Conservation (phyloP, 768 basidiomycete genomes). For the Amanita inopinata region DNA sequence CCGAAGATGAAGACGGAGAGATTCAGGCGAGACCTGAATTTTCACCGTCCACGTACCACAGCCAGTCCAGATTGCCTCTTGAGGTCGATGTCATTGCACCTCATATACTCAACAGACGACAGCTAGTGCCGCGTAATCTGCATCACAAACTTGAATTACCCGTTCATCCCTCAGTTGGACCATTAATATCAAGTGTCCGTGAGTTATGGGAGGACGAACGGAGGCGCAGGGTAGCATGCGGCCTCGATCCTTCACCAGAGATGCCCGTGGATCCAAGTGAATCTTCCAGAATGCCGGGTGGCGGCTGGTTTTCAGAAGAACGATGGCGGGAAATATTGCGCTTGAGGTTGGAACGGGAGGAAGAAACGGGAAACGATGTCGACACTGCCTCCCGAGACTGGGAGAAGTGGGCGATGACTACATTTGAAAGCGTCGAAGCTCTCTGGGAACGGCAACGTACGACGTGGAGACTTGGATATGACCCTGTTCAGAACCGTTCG, state of each 20-base stretch:
- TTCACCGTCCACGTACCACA: slow-evolving; percentile 43
- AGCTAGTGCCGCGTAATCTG: slow-evolving; percentile 49
- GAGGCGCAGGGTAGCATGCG: slow-evolving; percentile 53
- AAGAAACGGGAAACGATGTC: slow-evolving; percentile 12
- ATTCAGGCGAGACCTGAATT: slow-evolving; percentile 13
- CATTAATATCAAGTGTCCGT: slow-evolving; percentile 78
- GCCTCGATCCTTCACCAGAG: slow-evolving; percentile 63
- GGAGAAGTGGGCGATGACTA: slow-evolving; percentile 75
- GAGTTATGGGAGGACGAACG: slow-evolving; percentile 97
- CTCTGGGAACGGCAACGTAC: slow-evolving; percentile 64
- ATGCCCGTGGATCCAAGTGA: slow-evolving; percentile 65
- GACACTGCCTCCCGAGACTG: slow-evolving; percentile 28
- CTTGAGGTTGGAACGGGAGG: slow-evolving; percentile 45
- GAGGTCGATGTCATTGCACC: slow-evolving; percentile 80
- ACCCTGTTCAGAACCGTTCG: neutral
- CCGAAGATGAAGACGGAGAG: slow-evolving; percentile 25
- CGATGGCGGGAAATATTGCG: slow-evolving; percentile 69
- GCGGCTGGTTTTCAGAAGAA: slow-evolving; percentile 63
- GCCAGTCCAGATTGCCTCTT: slow-evolving; percentile 58
- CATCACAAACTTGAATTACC: slow-evolving; percentile 66
- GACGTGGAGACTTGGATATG: slow-evolving; percentile 42
- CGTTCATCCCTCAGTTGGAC: slow-evolving; percentile 44
- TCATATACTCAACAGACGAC: slow-evolving; percentile 79
- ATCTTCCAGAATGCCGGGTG: slow-evolving; percentile 43
- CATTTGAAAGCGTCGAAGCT: slow-evolving; percentile 84